Conservation (phyloP, 2,329 filamentous ascomycete genomes). For the Trichoderma simmonsii region DNA sequence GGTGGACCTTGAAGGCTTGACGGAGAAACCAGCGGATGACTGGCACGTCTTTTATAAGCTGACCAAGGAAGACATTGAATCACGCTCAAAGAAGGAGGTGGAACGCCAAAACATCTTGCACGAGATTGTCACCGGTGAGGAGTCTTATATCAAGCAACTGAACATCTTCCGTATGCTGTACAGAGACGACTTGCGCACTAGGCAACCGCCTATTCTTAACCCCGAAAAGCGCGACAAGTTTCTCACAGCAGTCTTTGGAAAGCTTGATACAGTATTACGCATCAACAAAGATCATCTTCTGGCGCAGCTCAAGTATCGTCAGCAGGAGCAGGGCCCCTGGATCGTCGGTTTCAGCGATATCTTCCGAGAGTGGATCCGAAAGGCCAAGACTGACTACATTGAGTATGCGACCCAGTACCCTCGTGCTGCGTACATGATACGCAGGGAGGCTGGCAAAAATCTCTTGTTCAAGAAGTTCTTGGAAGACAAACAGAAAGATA, state of each 20-base stretch:
- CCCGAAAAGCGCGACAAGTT: conserved; percentile 78
- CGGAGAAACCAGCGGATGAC: conserved; percentile 67
- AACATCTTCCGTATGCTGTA: conserved; percentile 84
- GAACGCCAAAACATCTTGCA: conserved; percentile 92
- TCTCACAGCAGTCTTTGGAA: conserved; percentile 82
- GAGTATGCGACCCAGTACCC: conserved; percentile 90
- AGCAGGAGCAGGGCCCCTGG: conserved; percentile 95
- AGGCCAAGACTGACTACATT: conserved; percentile 83
- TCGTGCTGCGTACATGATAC: conserved; percentile 75
- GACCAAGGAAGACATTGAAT: conserved; percentile 70
- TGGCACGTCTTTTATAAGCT: conserved; percentile 90
- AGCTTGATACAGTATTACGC: conserved; percentile 80
- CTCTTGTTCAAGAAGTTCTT: conserved; percentile 83
- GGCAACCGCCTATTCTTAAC: conserved; percentile 76
- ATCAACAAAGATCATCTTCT: conserved; percentile 92
- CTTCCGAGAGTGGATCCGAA: conserved; percentile 97
- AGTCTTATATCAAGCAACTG: conserved; percentile 84
- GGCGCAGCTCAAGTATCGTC: conserved; percentile 91
- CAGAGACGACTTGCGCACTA: conserved; percentile 69
- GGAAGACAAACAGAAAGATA: conserved; percentile 73
- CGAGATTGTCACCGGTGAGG: conserved; percentile 91
- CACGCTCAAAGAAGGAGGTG: conserved; percentile 78
- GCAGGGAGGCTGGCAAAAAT: conserved; percentile 81
- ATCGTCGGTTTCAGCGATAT: conserved; percentile 93
- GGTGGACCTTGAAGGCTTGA: conserved; percentile 76